phyloP scores from a whole-genome alignment of 352 stramenopile genomes.

The Pythium diclinum region DNA sequence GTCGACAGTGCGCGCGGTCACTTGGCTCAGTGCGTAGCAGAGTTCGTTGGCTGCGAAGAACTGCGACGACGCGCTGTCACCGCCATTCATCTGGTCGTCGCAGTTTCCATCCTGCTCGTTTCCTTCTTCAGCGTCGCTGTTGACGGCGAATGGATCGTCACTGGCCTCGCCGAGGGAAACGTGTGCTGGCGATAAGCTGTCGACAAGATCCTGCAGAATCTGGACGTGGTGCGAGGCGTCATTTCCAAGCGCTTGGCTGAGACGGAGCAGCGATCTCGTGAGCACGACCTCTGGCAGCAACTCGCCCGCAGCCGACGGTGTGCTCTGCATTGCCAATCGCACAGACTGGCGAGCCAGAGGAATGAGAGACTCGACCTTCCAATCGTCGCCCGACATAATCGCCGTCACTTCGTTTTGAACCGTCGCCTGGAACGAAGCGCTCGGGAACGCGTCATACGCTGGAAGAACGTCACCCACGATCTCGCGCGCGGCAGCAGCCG shows the following conservation, averaged over 20 bases:
- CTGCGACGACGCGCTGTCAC: conserved; percentile 8
- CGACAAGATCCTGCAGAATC: conserved; percentile 56
- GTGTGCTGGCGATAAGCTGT: conserved; percentile 53
- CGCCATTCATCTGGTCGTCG: conserved; percentile 35
- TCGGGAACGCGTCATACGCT: conserved; percentile 63
- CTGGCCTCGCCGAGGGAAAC: conserved; percentile 13
- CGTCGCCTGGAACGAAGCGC: conserved; percentile 52
- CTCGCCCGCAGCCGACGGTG: background rate
- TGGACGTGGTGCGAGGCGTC: conserved; percentile 47
- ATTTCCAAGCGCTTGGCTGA: conserved; percentile 56
- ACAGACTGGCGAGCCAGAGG: conserved; percentile 61
- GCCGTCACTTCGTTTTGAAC: conserved; percentile 56
- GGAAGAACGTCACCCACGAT: conserved; percentile 55
- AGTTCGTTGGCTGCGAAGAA: conserved; percentile 54
- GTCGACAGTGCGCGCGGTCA: conserved; percentile 54
- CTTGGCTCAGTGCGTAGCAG: conserved; percentile 58
- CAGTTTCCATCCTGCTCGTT: conserved; percentile 32
- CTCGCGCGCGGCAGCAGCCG: conserved; percentile 35
- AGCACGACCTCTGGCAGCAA: conserved; percentile 42
- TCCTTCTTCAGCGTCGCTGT: conserved; percentile 32
- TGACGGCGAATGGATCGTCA: conserved; percentile 23
- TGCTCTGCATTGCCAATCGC: conserved; percentile 35
- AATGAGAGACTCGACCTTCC: conserved; percentile 72
- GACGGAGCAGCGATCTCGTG: conserved; percentile 46
- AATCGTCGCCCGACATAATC: conserved; percentile 44